Evolutionary conservation across 306 rosid genomes (phyloP).

Genomic region (Prunus dulcis): DNA sequence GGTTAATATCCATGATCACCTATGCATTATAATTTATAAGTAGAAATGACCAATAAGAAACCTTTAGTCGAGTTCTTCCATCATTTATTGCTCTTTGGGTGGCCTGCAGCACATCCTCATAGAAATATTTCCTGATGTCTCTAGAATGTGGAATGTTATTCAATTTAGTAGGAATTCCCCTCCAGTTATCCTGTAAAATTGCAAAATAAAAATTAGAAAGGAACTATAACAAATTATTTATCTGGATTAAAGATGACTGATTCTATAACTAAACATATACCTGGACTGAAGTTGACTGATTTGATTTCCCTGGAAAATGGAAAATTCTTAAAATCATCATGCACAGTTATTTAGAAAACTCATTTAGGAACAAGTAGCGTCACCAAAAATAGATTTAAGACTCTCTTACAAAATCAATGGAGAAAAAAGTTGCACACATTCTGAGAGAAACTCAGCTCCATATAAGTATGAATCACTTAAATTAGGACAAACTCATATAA

Average conservation of each 20-base stretch:
- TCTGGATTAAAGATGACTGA: slow-evolving; percentile 35
- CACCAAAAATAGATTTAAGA: not conserved
- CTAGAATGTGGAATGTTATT: slow-evolving; percentile 93
- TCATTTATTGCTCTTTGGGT: slow-evolving; percentile 66
- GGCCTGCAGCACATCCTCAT: slow-evolving; percentile 76
- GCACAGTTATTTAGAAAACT: not conserved
- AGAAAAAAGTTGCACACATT: not conserved
- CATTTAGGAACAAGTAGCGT: not conserved
- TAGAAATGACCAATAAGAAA: slow-evolving; percentile 10
- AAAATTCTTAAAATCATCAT: not conserved
- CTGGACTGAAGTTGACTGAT: slow-evolving; percentile 41
- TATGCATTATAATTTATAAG: not conserved
- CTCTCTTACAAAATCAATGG: not conserved
- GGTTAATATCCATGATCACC: not conserved
- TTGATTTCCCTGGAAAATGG: slow-evolving; percentile 45
- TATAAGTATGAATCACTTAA: not conserved
- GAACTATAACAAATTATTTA: slow-evolving; percentile 17
- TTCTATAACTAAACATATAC: slow-evolving; percentile 31
- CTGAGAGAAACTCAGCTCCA: not conserved
- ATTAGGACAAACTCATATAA: slow-evolving; percentile 4
- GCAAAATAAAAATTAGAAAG: slow-evolving; percentile 44
- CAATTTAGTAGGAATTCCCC: slow-evolving; percentile 90
- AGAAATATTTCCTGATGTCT: slow-evolving; percentile 87
- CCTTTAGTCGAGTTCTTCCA: slow-evolving; percentile 78
- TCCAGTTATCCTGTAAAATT: slow-evolving; percentile 79